phyloP scores from a whole-genome alignment of 257 asterid species.

The Gardenia jasminoides region DNA sequence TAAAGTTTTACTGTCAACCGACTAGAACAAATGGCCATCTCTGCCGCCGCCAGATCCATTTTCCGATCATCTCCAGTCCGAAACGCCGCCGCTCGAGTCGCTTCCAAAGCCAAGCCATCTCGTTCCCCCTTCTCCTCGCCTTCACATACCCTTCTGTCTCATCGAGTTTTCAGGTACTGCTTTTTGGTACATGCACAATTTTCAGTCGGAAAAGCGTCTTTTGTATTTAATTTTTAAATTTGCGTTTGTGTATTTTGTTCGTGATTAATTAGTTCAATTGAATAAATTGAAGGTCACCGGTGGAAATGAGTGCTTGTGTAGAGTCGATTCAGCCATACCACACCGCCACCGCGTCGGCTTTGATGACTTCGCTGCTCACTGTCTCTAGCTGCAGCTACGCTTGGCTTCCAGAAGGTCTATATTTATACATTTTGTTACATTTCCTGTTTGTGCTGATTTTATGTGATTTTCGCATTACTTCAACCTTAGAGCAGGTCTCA shows the following conservation, averaged over 20 bases:
- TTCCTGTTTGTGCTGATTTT: neutral
- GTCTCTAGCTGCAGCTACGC: conserved; percentile 65
- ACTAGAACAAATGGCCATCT: too few species aligned
- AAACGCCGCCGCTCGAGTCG: too few species aligned
- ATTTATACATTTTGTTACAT: too few species aligned
- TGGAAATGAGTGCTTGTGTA: conserved; percentile 77
- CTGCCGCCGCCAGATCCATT: too few species aligned
- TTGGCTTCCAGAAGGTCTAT: conserved; percentile 77
- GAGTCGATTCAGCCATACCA: conserved; percentile 86
- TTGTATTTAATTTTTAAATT: neutral
- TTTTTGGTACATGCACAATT: neutral
- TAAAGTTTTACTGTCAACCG: too few species aligned
- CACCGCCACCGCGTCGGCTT: conserved; percentile 85
- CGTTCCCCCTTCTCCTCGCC: conserved; percentile 64
- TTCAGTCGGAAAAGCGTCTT: neutral
- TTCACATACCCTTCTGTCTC: conserved; percentile 44
- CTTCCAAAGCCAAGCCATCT: conserved; percentile 36
- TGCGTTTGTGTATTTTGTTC: neutral
- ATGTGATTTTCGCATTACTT: neutral
- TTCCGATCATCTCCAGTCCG: too few species aligned
- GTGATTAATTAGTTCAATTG: neutral
- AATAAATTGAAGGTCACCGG: conserved; percentile 45
- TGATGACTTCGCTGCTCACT: conserved; percentile 72
- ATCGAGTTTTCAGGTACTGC: conserved; percentile 67
- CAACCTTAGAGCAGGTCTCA: neutral